Percentiles rank a stretch among this genome's conserved stretches.
Evolutionary conservation across 2,329 filamentous ascomycete genomes (phyloP).

Genomic region (Blastomyces gilchristii): DNA sequence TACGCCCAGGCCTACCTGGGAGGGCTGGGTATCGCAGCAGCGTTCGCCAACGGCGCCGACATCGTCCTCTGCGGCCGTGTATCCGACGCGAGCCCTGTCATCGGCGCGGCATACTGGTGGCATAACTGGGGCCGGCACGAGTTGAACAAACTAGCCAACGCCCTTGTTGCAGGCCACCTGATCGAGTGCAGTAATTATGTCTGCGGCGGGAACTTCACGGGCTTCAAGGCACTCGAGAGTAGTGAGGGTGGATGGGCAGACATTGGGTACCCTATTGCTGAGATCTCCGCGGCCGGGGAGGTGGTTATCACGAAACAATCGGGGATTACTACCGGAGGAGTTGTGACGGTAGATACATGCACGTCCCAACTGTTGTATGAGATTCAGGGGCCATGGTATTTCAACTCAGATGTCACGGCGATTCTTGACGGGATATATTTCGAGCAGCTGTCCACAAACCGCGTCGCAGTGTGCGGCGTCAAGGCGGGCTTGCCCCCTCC

Average conservation of each 20-base stretch:
- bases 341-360: constrained; percentile 41
- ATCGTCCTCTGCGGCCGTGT: constrained; percentile 39
- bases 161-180: constrained; percentile 31
- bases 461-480: constrained; percentile 41
- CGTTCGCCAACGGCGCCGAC: constrained; percentile 33
- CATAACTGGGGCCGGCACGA: constrained; percentile 33
- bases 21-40: constrained; percentile 31
- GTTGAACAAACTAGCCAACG: constrained; percentile 32
- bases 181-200: constrained; percentile 37
- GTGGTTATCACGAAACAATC: constrained; percentile 38
- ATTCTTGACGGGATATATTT: constrained; percentile 43
- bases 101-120: constrained; percentile 35
- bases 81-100: constrained; percentile 36
- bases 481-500: constrained; percentile 36
- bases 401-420: constrained; percentile 48
- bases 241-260: constrained; percentile 31
- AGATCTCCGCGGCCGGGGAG: constrained; percentile 33
- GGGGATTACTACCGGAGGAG: constrained; percentile 27
- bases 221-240: constrained; percentile 31
- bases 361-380: constrained; percentile 46
- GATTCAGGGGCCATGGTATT: constrained; percentile 47
- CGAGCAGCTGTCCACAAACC: constrained; percentile 41
- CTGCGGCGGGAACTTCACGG: constrained; percentile 36
- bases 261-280: constrained; percentile 39
- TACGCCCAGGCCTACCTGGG: constrained; percentile 30